Evolutionary conservation across 441 rosid genomes (phyloP), one percentile per base, ranked within the genome.

Genomic region (Adansonia gregorii): DNA sequence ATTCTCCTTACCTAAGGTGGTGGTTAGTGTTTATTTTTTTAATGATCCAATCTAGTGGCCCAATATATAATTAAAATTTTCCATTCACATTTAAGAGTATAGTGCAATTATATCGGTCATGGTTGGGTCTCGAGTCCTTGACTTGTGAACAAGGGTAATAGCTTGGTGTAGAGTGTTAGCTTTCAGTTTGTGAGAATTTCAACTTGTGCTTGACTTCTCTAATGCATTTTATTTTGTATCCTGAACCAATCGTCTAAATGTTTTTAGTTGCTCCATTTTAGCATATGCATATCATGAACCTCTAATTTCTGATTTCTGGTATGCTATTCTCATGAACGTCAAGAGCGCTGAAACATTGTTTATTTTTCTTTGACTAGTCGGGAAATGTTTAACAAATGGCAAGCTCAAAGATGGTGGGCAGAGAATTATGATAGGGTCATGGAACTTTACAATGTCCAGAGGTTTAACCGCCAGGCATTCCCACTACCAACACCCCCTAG

Each of bases 331-430:
- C 10, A 45, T 35, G 58, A 76, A 72, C 68, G 54, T 17, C 51
- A 43, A 60, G 65, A 55, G 45, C 8, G 78, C 83, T 82, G 76
- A 76, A 78, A 48, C 63, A 58, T 19, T 6, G 73, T 75, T 66
- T 80, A 35, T 78, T 78, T 80, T 76, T 73, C 22, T 83, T 84
- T 85, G 75, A 82, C 64, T 76, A 95, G 98, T 79, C 97, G 98
- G 67, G 99, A 95, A 61, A 88, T 88, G 92, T 93, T 91, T 82
- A 93, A 92, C 91, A 95, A 95, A 81, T 80, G 89, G 92, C 97
- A 88, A 90, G 98, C 98, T 81, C 98, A 95, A 78, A 82, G 90
- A 82, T 95, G 98, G 98, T 95, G 98, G 98, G 89, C 97, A 49
- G 98, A 95, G 86, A 93, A 95, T 85, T 93, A 89, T 74, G 98